Evolutionary conservation across 768 basidiomycete species (phyloP).

Genomic region (Chlorophyllum brunneum): DNA sequence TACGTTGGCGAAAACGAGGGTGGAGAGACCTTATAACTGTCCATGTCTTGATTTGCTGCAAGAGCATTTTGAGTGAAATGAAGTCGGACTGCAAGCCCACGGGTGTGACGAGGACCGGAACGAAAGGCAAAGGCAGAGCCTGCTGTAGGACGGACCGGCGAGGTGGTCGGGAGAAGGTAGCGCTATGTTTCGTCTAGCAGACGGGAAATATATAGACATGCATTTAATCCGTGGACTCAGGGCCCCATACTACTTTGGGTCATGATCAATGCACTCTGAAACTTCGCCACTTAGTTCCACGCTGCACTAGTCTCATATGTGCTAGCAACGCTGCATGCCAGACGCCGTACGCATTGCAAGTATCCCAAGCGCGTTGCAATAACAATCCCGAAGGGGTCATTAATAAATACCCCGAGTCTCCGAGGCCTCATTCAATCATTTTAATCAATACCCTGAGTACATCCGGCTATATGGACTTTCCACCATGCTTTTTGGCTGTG

Average conservation of each 20-base stretch:
- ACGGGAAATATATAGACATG: background rate
- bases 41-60: constrained; percentile 7
- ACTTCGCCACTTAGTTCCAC: background rate
- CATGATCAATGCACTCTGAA: background rate
- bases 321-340: no score
- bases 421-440: background rate
- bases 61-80: background rate
- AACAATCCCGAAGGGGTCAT: background rate
- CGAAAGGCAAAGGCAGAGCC: background rate
- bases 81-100: background rate
- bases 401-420: constrained; percentile 1
- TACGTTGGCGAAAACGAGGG: background rate
- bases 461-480: background rate
- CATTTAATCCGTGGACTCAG: background rate
- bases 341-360: no score
- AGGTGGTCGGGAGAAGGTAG: background rate
- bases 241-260: background rate
- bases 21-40: background rate
- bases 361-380: no score
- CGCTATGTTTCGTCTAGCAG: background rate
- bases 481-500: background rate
- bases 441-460: background rate
- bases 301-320: no score
- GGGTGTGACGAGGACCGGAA: background rate
- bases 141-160: background rate